Evolutionary conservation across 2,329 filamentous ascomycete genomes (phyloP).

Genomic region (Nectriaceae sp.): DNA sequence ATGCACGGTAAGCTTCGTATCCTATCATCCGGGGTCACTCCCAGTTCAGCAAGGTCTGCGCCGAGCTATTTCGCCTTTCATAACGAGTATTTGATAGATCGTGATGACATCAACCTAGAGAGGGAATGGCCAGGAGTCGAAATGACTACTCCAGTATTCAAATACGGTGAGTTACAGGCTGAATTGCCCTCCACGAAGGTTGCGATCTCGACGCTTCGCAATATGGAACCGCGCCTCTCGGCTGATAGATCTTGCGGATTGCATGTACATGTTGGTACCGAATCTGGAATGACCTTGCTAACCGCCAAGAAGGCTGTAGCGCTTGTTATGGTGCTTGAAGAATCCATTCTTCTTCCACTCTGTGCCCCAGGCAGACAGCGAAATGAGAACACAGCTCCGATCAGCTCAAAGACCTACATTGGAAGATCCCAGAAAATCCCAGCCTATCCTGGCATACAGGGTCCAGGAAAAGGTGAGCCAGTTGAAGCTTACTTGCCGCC

Average conservation of each 20-base stretch:
- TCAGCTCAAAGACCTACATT: constrained; percentile 2
- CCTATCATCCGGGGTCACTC: neutral
- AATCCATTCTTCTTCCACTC: constrained; percentile 12
- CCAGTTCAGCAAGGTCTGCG: neutral
- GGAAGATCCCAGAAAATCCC: neutral
- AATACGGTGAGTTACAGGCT: constrained; percentile 12
- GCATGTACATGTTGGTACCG: constrained; percentile 27
- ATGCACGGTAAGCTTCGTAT: neutral
- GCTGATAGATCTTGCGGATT: constrained; percentile 25
- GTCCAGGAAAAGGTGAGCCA: fast-evolving
- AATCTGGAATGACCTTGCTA: constrained; percentile 20
- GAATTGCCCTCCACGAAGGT: constrained; percentile 11
- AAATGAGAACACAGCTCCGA: neutral
- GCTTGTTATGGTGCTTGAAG: constrained; percentile 21
- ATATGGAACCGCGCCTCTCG: constrained; percentile 5
- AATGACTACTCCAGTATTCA: constrained; percentile 21
- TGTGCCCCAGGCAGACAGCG: constrained; percentile 3
- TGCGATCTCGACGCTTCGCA: constrained; percentile 11
- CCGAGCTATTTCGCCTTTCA: constrained; percentile 17
- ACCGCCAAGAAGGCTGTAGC: constrained; percentile 26
- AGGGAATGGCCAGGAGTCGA: constrained; percentile 18
- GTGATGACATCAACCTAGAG: neutral
- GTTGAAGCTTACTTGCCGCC: constrained; percentile 6
- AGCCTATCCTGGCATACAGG: neutral
- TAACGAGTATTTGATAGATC: constrained; percentile 4